Percentiles rank a stretch among this genome's conserved stretches.
Conservation (phyloP, 148 eudicot species). For the Oxyria digyna region DNA sequence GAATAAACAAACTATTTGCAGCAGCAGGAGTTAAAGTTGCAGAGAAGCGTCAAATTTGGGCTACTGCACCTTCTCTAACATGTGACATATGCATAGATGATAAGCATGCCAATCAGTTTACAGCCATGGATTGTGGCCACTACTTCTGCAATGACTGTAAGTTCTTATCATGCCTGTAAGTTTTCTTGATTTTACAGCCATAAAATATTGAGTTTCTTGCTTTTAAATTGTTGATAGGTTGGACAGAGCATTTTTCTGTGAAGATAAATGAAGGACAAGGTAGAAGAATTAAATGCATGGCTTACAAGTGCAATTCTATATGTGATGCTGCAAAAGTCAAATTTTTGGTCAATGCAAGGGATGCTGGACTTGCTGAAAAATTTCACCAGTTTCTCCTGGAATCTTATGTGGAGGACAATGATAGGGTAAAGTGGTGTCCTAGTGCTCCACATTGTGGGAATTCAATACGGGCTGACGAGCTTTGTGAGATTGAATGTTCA, state of each 20-base stretch:
- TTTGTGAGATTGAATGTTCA: constrained; percentile 61
- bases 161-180: constrained; percentile 6
- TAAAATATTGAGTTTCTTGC: background rate
- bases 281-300: constrained; percentile 56
- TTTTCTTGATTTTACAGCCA: background rate
- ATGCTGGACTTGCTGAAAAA: constrained; percentile 37
- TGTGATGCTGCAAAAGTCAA: constrained; percentile 55
- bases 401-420: constrained; percentile 67
- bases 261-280: constrained; percentile 69
- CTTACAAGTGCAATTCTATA: constrained; percentile 42
- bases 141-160: constrained; percentile 61
- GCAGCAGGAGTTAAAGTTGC: constrained; percentile 44
- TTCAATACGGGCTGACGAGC: constrained; percentile 53
- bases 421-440: constrained; percentile 72
- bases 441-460: constrained; percentile 77
- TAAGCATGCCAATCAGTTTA: constrained; percentile 26
- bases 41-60: constrained; percentile 17
- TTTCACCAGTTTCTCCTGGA: constrained; percentile 54
- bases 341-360: constrained; percentile 28
- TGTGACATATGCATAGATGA: constrained; percentile 58
- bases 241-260: constrained; percentile 61
- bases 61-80: constrained; percentile 17
- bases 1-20: constrained; percentile 35
- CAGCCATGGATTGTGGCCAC: constrained; percentile 69
- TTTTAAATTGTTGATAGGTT: constrained; percentile 22